These are phyloP conservation scores for Candida maesae DNA, from an alignment of 805 yeast genomes.

Conservation along the genomic window DNA sequence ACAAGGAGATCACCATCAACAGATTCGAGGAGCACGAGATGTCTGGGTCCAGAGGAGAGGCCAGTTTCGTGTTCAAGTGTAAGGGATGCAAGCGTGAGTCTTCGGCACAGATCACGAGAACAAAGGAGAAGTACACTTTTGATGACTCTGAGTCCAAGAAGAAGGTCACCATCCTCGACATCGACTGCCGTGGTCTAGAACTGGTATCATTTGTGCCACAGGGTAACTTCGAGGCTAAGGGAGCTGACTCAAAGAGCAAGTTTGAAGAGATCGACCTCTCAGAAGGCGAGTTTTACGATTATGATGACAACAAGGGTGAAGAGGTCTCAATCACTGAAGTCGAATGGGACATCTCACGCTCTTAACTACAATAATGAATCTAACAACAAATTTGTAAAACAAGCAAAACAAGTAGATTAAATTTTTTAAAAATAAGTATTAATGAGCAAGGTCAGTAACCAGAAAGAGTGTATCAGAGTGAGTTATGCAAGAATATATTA, in stretches of 20 bases:
- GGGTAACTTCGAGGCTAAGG: slow-evolving; percentile 56
- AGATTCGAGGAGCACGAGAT: slow-evolving; percentile 61
- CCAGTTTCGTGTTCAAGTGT: slow-evolving; percentile 78
- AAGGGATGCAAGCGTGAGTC: slow-evolving; percentile 46
- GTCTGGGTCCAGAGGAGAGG: slow-evolving; percentile 73
- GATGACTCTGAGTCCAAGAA: slow-evolving; percentile 34
- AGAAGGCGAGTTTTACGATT: slow-evolving; percentile 92
- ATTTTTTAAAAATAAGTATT: too few species aligned
- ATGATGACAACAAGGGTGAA: slow-evolving; percentile 75
- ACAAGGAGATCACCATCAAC: slow-evolving; percentile 66
- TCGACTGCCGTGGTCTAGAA: slow-evolving; percentile 87
- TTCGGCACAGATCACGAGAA: slow-evolving; percentile 24
- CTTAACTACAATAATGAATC: slow-evolving; percentile 3
- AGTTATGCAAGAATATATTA: not conserved
- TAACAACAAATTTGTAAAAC: not conserved
- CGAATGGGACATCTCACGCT: slow-evolving; percentile 54
- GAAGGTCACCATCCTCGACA: slow-evolving; percentile 50
- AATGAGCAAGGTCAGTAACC: too few species aligned
- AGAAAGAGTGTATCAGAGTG: too few species aligned
- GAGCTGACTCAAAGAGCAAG: slow-evolving; percentile 45
- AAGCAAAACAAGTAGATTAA: not conserved
- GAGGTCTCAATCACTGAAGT: slow-evolving; percentile 81
- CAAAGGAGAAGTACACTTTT: slow-evolving; percentile 17
- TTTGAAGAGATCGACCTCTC: slow-evolving; percentile 66
- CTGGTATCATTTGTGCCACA: slow-evolving; percentile 63